phyloP scores from a whole-genome alignment of 2,329 filamentous ascomycete species.

The Coniochaeta hoffmannii region DNA sequence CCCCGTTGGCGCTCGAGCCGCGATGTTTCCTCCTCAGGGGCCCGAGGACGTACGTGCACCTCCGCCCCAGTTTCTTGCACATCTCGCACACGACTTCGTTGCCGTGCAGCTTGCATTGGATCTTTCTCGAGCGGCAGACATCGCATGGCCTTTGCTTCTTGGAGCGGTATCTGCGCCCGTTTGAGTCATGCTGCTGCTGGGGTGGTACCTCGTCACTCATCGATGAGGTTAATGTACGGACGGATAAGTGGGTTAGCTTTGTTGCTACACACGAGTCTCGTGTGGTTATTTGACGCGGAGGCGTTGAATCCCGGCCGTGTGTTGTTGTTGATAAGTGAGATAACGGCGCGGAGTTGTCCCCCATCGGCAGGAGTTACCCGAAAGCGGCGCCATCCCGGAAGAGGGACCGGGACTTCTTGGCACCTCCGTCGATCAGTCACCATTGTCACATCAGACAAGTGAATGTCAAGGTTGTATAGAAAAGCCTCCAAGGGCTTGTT shows the following conservation, averaged over 20 bases:
- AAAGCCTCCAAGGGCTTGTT: no score
- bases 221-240: neutral
- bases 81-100: conserved; percentile 12
- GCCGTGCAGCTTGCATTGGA: conserved; percentile 11
- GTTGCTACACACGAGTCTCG: no score
- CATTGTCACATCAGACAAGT: neutral
- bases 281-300: neutral
- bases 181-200: neutral
- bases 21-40: conserved; percentile 11
- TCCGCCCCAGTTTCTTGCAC: conserved; percentile 9
- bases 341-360: neutral
- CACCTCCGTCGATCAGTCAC: neutral
- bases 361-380: neutral
- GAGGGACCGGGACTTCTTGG: neutral
- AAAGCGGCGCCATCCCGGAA: neutral
- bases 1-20: conserved; percentile 3
- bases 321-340: neutral
- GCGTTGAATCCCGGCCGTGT: neutral
- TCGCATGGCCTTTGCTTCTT: conserved; percentile 14
- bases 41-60: neutral
- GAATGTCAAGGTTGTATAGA: no score
- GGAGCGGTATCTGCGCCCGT: conserved; percentile 12
- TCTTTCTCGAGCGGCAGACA: conserved; percentile 12
- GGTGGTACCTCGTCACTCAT: neutral
- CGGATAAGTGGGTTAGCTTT: neutral